Conservation (phyloP, 441 rosid genomes). For the Rhodomyrtus psidioides region DNA sequence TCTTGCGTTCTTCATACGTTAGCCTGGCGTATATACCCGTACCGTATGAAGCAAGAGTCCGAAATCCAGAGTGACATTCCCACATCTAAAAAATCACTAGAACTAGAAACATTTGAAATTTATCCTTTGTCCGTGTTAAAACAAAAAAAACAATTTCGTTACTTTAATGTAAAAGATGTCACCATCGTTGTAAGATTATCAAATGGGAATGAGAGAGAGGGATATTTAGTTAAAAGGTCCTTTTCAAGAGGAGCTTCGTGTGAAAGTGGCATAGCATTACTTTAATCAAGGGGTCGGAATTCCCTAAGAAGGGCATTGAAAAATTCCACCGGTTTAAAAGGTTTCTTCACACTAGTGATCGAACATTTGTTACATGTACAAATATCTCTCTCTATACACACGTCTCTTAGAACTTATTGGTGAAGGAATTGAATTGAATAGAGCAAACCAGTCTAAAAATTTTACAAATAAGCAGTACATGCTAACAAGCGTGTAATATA, state of each 20-base stretch:
- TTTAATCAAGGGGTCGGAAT: neutral
- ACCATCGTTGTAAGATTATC: no score
- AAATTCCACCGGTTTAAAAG: neutral
- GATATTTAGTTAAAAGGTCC: constrained; percentile 2
- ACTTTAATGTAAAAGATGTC: no score
- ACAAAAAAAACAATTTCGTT: no score
- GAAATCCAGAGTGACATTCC: neutral
- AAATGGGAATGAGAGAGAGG: no score
- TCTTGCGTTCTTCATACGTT: neutral
- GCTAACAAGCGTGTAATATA: neutral
- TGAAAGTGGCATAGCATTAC: constrained; percentile 5
- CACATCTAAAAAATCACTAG: neutral
- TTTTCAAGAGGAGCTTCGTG: constrained; percentile 15
- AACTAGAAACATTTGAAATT: neutral
- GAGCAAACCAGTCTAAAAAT: neutral
- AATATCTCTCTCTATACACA: neutral
- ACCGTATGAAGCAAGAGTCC: neutral
- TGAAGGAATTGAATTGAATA: neutral
- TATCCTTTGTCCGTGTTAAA: no score
- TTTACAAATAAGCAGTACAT: neutral
- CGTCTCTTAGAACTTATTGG: neutral
- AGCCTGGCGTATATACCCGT: neutral
- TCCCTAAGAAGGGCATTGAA: neutral
- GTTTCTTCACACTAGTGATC: neutral
- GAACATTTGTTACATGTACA: neutral